Evolutionary conservation across 208 protist genomes (phyloP), one percentile per base, ranked within the genome.

Genomic region (Acanthamoeba healyi): DNA sequence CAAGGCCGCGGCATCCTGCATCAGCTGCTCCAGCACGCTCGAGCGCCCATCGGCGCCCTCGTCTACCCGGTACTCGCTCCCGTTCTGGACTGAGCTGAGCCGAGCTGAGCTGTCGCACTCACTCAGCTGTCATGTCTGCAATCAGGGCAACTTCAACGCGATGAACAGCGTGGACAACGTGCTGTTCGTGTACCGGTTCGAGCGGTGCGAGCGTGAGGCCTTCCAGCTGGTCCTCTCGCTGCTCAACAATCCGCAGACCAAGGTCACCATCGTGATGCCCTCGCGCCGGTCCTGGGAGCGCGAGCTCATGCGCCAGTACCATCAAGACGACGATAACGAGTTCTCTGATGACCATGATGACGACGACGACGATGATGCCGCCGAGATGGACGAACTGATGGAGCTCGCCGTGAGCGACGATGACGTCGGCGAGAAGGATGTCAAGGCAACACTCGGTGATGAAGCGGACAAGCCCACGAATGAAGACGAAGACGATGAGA

Each of bases 1-100:
- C 70, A 79, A 49, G 70, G 70, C 14, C 32, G 70, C 24, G 70
- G 70, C 38, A 79, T 79, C 70, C 70, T 79, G 38, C 70, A 79
- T 15, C 70, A 79, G 15, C 70, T 79, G 24, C 70, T 79, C 24
- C 32, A 49, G 40, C 70, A 79, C 70, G 70, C 70, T 7, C 70
- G 70, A 2, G 32, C 70, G 17, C 70, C 70, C 70, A 44, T 79
- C 19, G 70, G 70, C 70, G 70, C 70, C 19, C 70, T 79, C 40
- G 70, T 79, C 32, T 79, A 79, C 32, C 70, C 70, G 7, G 67
- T 79, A 72, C 58, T 34, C 58, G 26, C 58, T 15, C 22, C 17
- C 54, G 19, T 24, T 24, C 17, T 61, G 10, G 22, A 34, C 29
- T n/a, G 58, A 67, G 9, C 29, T 67, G 10, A 67, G 9, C 29